Evolutionary conservation across 148 eudicot genomes (phyloP).

Genomic region (Rhododendron simsii): DNA sequence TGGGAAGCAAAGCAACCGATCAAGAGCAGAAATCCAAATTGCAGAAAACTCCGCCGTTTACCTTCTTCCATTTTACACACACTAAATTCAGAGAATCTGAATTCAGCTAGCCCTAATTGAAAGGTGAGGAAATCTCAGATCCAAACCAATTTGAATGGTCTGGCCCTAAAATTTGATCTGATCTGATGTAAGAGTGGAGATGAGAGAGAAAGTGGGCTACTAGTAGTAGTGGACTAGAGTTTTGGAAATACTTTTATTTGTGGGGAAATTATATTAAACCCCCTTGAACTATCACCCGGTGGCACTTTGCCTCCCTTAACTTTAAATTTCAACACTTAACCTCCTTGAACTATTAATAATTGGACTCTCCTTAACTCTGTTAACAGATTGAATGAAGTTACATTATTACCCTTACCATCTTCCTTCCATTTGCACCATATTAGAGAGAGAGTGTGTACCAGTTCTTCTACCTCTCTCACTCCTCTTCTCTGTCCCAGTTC

Average conservation of each 20-base stretch:
- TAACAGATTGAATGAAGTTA: no score
- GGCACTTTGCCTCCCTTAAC: no score
- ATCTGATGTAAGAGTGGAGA: background rate
- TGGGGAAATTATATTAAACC: no score
- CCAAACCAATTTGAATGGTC: background rate
- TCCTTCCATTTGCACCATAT: no score
- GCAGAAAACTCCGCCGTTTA: slow-evolving; percentile 29
- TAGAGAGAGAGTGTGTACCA: no score
- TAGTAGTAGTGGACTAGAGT: background rate
- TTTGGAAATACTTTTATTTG: background rate
- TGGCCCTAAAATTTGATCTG: background rate
- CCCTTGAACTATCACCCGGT: no score
- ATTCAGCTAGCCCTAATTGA: background rate
- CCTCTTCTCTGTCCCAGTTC: no score
- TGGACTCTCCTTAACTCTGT: no score
- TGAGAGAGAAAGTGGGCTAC: background rate
- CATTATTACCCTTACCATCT: no score
- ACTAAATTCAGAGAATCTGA: background rate
- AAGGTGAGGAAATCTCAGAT: slow-evolving; percentile 1
- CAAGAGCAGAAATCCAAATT: slow-evolving; percentile 22
- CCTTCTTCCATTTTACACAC: slow-evolving; percentile 33
- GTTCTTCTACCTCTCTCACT: no score
- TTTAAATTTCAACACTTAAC: no score
- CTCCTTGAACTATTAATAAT: no score
- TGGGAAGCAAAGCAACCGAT: slow-evolving; percentile 36